These are phyloP conservation scores for Fusarium tuaranense DNA, from an alignment of 2,329 filamentous ascomycete species.

Conservation along the genomic window DNA sequence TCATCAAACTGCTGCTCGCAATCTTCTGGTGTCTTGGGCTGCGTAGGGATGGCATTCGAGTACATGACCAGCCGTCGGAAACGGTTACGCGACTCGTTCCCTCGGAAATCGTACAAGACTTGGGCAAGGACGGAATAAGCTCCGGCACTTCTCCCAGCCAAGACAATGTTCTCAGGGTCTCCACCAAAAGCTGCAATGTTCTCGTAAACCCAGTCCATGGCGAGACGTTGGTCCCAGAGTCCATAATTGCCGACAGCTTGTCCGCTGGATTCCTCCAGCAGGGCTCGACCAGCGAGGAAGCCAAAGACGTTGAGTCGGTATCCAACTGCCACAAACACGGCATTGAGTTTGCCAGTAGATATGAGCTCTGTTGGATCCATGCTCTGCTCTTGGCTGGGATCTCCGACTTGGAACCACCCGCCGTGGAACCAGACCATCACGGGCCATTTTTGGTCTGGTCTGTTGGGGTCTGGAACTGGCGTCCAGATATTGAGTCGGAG, in stretches of 20 bases:
- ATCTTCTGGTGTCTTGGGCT: slow-evolving; percentile 15
- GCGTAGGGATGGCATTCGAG: slow-evolving; percentile 23
- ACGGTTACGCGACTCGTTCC: not conserved
- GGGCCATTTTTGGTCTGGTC: slow-evolving; percentile 41
- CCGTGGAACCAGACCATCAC: slow-evolving; percentile 55
- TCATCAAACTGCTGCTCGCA: slow-evolving; percentile 19
- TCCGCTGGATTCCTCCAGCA: slow-evolving; percentile 5
- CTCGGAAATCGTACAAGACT: slow-evolving; percentile 16
- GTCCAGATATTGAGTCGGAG: slow-evolving; percentile 61
- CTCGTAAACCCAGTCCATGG: slow-evolving; percentile 20
- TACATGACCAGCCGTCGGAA: slow-evolving; percentile 19
- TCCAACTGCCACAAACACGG: slow-evolving; percentile 21
- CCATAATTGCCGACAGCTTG: slow-evolving; percentile 20
- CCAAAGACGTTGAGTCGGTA: slow-evolving; percentile 26
- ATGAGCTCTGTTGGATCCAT: slow-evolving; percentile 59
- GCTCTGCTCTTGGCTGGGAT: slow-evolving; percentile 55
- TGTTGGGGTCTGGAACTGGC: slow-evolving; percentile 44
- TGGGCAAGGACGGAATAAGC: slow-evolving; percentile 23
- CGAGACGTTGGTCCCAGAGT: slow-evolving; percentile 22
- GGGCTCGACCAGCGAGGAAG: slow-evolving; percentile 11
- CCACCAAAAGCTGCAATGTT: slow-evolving; percentile 20
- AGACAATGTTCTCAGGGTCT: slow-evolving; percentile 11
- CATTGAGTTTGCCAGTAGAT: slow-evolving; percentile 34
- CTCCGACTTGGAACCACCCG: slow-evolving; percentile 61
- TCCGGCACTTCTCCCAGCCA: slow-evolving; percentile 21